Evolutionary conservation across 441 rosid species (phyloP), one percentile per base, ranked within the genome.

Genomic region (Viola pubescens): DNA sequence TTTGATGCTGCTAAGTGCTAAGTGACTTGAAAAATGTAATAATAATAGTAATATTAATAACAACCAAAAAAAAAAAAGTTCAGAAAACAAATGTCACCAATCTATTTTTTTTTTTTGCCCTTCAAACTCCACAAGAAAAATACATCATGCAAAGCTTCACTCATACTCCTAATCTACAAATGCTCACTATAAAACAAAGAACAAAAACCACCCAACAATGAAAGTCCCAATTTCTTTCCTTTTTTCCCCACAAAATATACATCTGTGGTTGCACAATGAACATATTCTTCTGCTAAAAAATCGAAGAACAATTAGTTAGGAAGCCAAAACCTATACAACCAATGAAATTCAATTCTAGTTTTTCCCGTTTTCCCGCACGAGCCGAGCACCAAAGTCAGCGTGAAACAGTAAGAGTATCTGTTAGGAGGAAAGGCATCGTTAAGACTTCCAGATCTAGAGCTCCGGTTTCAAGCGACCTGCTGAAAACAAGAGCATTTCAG

Each of bases 401-500:
- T 69, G 54, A 62, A 69, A 58, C 58, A 61, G 41, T 70, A 57
- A 11, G 58, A 63, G 56, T 56, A 72, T 72, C 56, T 61, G 67
- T 72, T 69, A 67, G 71, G 54, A 71, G 53, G 39, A 55, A 60
- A 40, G 55, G 54, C 71, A 58, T 60, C 12, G 40, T 7, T 12
- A 58, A 38, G 60, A 58, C 64, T 60, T 65, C 59, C 43, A 60
- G 39, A 63, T 48, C 78, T 76, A 81, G 37, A 77, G 82, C 82
- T 84, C 88, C 8, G 90, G 73, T 77, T 88, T 86, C 78, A 84
- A 64, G 57, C 78, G 78, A 60, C 83, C 92, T 80, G 82, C 58
- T 8, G 46, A 67, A 63, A 55, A 19, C 46, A 12, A 60, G 4
- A 58, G 14, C 26, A n/a, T 3, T 16, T 55, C 13, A 45, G 62